A percentile compares a stretch with the other conserved stretches of the same genome.
phyloP scores from a whole-genome alignment of 1,284 basidiomycete genomes.

The Austroboletus rostrupii region DNA sequence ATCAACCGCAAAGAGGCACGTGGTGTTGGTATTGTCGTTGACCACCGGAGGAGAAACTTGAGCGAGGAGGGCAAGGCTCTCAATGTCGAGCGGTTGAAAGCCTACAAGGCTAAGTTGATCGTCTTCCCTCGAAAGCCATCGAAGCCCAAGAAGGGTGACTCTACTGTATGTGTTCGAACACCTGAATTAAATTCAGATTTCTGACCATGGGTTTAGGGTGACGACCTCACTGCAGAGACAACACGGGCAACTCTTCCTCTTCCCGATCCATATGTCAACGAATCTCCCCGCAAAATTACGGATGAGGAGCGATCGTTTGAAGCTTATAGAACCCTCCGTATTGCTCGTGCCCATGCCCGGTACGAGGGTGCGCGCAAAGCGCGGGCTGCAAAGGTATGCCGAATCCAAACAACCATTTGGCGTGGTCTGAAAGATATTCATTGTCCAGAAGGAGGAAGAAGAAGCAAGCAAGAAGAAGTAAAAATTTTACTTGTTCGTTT shows the following conservation, averaged over 20 bases:
- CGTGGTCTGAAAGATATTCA: conserved; percentile 6
- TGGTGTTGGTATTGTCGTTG: conserved; percentile 91
- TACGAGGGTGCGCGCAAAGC: conserved; percentile 86
- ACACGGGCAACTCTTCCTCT: conserved; percentile 73
- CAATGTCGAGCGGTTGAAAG: conserved; percentile 93
- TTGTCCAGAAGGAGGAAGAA: conserved; percentile 80
- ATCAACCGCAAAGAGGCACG: conserved; percentile 93
- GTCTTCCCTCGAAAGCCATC: conserved; percentile 96
- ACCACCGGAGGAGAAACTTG: conserved; percentile 96
- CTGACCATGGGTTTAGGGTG: conserved; percentile 50
- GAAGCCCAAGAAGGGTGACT: conserved; percentile 95
- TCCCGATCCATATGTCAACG: conserved; percentile 64
- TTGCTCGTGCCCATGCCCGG: conserved; percentile 80
- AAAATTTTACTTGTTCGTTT: conserved; percentile 1
- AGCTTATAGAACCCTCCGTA: conserved; percentile 88
- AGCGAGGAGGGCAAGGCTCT: conserved; percentile 96
- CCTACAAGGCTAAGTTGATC: conserved; percentile 84
- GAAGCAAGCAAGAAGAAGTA: conserved; percentile 92
- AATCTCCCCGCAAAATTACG: conserved; percentile 93
- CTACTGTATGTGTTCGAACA: conserved; percentile 57
- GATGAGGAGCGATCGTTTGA: conserved; percentile 86
- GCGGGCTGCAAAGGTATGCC: conserved; percentile 71
- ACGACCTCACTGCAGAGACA: conserved; percentile 80
- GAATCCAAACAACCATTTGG: neutral
- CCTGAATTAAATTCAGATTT: neutral